Evolutionary conservation across 768 basidiomycete genomes (phyloP).

Genomic region (Amylocystis lapponica): DNA sequence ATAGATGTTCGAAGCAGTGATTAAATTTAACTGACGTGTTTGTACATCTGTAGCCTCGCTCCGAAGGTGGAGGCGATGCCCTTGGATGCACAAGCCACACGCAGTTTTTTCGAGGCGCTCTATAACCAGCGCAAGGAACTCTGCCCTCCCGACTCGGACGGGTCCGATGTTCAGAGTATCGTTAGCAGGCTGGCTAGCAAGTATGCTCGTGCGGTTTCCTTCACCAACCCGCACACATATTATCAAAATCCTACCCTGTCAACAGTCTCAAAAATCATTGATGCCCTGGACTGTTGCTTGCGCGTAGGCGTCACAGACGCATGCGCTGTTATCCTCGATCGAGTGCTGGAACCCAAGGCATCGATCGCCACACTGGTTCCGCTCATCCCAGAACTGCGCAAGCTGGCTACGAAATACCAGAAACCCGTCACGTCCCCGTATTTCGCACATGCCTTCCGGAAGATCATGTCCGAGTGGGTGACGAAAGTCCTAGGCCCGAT

Average conservation of each 20-base stretch:
- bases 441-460: slow-evolving; percentile 7
- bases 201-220: background rate
- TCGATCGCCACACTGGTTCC: slow-evolving; percentile 8
- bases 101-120: background rate
- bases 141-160: background rate
- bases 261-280: background rate
- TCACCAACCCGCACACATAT: background rate
- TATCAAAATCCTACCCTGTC: background rate
- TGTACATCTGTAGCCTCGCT: background rate
- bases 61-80: background rate
- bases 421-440: background rate
- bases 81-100: background rate
- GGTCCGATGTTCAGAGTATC: background rate
- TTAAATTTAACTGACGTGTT: too few relatives aligned
- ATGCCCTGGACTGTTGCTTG: slow-evolving; percentile 7
- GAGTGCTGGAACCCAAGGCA: background rate
- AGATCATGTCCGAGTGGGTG: slow-evolving; percentile 7
- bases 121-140: background rate
- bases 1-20: too few relatives aligned
- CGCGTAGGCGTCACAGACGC: background rate
- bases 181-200: background rate
- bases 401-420: slow-evolving; percentile 3
- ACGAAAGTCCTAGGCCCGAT: slow-evolving; percentile 8
- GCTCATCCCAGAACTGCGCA: slow-evolving; percentile 6
- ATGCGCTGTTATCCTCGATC: background rate